These are phyloP conservation scores for Plasmodium reichenowi DNA, from an alignment of 169 alveolate genomes.

Conservation along the genomic window DNA sequence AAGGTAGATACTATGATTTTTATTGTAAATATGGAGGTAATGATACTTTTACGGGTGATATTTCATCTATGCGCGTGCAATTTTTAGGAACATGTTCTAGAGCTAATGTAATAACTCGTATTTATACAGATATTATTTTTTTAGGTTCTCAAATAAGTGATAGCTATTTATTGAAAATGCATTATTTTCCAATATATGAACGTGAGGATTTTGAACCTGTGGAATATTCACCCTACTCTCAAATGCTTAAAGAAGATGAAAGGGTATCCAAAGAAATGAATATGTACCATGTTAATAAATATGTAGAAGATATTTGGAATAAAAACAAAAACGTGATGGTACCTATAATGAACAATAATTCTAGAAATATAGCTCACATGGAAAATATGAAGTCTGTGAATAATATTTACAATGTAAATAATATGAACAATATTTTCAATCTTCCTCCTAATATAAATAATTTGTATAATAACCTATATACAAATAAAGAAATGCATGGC, in stretches of 20 bases:
- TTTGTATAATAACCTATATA: neutral
- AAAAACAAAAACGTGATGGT: too few species aligned
- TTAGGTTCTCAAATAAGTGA: slow-evolving; percentile 74
- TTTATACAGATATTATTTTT: slow-evolving; percentile 50
- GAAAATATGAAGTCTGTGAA: neutral
- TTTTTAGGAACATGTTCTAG: slow-evolving; percentile 69
- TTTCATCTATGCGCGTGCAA: slow-evolving; percentile 33
- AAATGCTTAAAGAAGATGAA: neutral
- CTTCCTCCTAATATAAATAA: neutral
- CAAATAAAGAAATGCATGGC: neutral
- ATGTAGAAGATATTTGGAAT: neutral
- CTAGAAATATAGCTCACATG: neutral
- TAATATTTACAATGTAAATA: neutral
- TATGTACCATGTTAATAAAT: neutral
- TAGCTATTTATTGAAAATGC: slow-evolving; percentile 60
- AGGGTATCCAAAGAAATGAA: neutral
- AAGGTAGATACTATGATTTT: too few species aligned
- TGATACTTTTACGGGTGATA: neutral
- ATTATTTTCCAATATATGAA: slow-evolving; percentile 38
- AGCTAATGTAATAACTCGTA: slow-evolving; percentile 49
- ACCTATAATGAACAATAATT: neutral
- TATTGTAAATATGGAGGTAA: neutral
- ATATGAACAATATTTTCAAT: neutral
- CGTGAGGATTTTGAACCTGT: slow-evolving; percentile 28
- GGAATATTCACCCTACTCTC: slow-evolving; percentile 7